Conservation (phyloP, 1,284 basidiomycete species). For the Austroboletus rostrupii region DNA sequence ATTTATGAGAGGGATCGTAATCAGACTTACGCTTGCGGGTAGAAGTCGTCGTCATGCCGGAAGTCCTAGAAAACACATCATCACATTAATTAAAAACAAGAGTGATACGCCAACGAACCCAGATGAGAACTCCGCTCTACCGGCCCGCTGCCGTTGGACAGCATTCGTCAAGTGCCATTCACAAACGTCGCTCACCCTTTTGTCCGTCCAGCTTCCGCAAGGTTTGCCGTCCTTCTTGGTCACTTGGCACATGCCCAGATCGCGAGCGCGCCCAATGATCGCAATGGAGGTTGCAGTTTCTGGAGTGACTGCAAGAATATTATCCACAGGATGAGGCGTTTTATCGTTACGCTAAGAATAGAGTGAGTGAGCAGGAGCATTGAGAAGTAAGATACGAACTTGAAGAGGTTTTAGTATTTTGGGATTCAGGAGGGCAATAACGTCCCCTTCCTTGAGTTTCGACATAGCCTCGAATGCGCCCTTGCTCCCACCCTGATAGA, state of each 20-base stretch:
- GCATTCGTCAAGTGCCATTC: slow-evolving; percentile 86
- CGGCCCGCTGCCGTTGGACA: slow-evolving; percentile 67
- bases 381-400: slow-evolving; percentile 40
- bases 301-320: slow-evolving; percentile 86
- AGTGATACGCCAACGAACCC: slow-evolving; percentile 47
- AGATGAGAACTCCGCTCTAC: slow-evolving; percentile 77
- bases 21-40: slow-evolving; percentile 48
- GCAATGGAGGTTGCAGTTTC: slow-evolving; percentile 74
- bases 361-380: not conserved
- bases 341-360: slow-evolving; percentile 39
- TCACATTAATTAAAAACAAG: not conserved
- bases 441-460: slow-evolving; percentile 82
- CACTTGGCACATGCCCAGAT: slow-evolving; percentile 82
- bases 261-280: slow-evolving; percentile 82
- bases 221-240: slow-evolving; percentile 73
- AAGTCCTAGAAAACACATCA: slow-evolving; percentile 46
- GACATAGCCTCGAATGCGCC: slow-evolving; percentile 90
- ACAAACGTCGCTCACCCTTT: slow-evolving; percentile 77
- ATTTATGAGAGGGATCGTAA: slow-evolving; percentile 65
- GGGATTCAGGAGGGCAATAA: slow-evolving; percentile 88
- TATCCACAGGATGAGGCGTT: slow-evolving; percentile 70
- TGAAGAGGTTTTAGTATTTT: slow-evolving; percentile 81
- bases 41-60: slow-evolving; percentile 54
- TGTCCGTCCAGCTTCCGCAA: slow-evolving; percentile 87
- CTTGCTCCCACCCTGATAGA: slow-evolving; percentile 83